Percentiles rank a stretch among this genome's conserved stretches.
These are phyloP conservation scores for Macaranga tanarius DNA, from an alignment of 441 rosid species.

Conservation along the genomic window DNA sequence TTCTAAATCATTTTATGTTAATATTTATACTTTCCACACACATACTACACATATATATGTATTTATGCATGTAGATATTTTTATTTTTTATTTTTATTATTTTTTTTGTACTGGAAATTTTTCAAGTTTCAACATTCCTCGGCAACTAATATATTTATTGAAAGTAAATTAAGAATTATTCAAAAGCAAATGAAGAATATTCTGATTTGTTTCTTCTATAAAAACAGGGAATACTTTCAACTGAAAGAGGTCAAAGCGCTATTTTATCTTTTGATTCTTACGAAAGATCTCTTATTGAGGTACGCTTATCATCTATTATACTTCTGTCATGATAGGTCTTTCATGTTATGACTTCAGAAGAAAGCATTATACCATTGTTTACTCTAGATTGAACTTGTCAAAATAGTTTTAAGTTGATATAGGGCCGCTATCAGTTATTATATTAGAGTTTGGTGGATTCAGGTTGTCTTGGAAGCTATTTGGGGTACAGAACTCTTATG, in stretches of 20 bases:
- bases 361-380: not conserved
- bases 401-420: not conserved
- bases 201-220: slow-evolving; percentile 15
- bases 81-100: not conserved
- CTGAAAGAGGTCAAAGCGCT: slow-evolving; percentile 88
- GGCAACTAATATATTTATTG: not conserved
- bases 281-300: slow-evolving; percentile 89
- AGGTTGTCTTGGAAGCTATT: not conserved
- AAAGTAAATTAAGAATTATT: not conserved
- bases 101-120: not conserved
- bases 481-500: not conserved
- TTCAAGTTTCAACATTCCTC: not conserved
- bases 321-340: slow-evolving; percentile 11
- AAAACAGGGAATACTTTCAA: slow-evolving; percentile 90
- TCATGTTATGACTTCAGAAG: not conserved
- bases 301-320: slow-evolving; percentile 31
- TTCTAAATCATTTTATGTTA: too few species aligned
- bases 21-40: too few species aligned
- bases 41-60: too few species aligned
- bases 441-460: not conserved
- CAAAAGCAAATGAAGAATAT: not conserved
- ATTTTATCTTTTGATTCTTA: slow-evolving; percentile 58
- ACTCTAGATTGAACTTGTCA: not conserved
- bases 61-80: not conserved
- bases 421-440: too few species aligned